phyloP scores from a whole-genome alignment of 2,329 filamentous ascomycete genomes.

The Aureobasidium sp. region DNA sequence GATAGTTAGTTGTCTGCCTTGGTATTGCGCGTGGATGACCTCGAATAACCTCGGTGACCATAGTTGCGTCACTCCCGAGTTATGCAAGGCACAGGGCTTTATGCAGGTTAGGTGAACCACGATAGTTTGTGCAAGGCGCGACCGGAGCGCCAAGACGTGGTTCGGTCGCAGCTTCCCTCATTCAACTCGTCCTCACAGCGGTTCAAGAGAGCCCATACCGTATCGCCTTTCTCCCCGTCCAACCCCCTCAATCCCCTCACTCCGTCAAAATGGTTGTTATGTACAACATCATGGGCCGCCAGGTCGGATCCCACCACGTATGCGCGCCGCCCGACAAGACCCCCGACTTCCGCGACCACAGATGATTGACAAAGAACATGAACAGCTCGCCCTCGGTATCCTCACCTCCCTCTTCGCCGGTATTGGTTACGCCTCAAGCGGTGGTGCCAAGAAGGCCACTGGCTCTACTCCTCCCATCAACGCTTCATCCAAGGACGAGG shows the following conservation, averaged over 20 bases:
- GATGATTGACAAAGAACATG: conserved; percentile 6
- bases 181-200: not conserved
- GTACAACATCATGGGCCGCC: conserved; percentile 46
- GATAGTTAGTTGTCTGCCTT: not conserved
- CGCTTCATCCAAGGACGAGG: conserved; percentile 60
- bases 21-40: not conserved
- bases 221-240: conserved; percentile 9
- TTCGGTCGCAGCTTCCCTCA: not conserved
- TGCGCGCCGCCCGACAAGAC: conserved; percentile 24
- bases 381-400: conserved; percentile 55
- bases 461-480: conserved; percentile 52
- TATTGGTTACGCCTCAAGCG: conserved; percentile 39
- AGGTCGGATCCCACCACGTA: conserved; percentile 50
- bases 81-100: not conserved
- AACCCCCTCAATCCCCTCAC: conserved; percentile 4
- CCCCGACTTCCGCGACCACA: not conserved
- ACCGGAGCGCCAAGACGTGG: not conserved
- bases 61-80: not conserved
- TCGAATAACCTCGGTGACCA: not conserved
- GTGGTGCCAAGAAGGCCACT: conserved; percentile 42
- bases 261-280: conserved; percentile 42
- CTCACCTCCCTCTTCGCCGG: conserved; percentile 44
- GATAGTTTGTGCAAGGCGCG: not conserved
- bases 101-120: too few species aligned
- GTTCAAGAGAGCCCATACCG: conserved; percentile 1